These are phyloP conservation scores for Colletotrichum cereale DNA, from an alignment of 2,329 filamentous ascomycete species.

Conservation along the genomic window DNA sequence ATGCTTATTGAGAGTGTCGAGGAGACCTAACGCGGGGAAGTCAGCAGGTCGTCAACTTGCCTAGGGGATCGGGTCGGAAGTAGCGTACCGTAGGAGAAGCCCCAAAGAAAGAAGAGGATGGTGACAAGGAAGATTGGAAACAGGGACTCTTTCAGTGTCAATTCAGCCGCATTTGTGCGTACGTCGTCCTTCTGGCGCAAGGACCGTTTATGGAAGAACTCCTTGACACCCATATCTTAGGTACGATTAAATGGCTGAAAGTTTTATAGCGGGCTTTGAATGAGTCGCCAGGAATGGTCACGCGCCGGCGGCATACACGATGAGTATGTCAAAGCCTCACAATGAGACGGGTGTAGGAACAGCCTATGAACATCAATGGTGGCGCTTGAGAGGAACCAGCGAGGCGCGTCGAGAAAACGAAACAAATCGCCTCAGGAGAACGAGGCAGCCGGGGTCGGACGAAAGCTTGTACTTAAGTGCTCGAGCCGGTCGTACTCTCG, in stretches of 20 bases:
- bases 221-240: slow-evolving; percentile 56
- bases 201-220: slow-evolving; percentile 59
- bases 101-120: slow-evolving; percentile 44
- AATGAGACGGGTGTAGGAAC: not conserved
- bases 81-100: slow-evolving; percentile 39
- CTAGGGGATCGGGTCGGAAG: slow-evolving; percentile 39
- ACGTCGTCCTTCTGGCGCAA: slow-evolving; percentile 58
- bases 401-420: slow-evolving; percentile 3
- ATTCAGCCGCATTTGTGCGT: slow-evolving; percentile 61
- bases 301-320: not conserved
- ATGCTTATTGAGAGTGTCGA: slow-evolving; percentile 58
- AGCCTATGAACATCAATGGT: not conserved
- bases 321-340: slow-evolving; percentile 6
- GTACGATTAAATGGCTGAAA: not conserved
- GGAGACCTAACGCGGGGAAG: slow-evolving; percentile 19
- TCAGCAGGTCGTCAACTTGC: slow-evolving; percentile 5
- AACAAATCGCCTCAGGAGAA: slow-evolving; percentile 10
- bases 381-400: not conserved
- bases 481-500: slow-evolving; percentile 31
- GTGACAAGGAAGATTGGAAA: slow-evolving; percentile 74
- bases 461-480: slow-evolving; percentile 32
- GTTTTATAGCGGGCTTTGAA: not conserved
- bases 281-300: not conserved
- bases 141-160: slow-evolving; percentile 76
- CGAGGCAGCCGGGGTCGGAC: slow-evolving; percentile 18